These are phyloP conservation scores for Magnaporthiopsis incrustans DNA, from an alignment of 2,329 filamentous ascomycete genomes.

Conservation along the genomic window DNA sequence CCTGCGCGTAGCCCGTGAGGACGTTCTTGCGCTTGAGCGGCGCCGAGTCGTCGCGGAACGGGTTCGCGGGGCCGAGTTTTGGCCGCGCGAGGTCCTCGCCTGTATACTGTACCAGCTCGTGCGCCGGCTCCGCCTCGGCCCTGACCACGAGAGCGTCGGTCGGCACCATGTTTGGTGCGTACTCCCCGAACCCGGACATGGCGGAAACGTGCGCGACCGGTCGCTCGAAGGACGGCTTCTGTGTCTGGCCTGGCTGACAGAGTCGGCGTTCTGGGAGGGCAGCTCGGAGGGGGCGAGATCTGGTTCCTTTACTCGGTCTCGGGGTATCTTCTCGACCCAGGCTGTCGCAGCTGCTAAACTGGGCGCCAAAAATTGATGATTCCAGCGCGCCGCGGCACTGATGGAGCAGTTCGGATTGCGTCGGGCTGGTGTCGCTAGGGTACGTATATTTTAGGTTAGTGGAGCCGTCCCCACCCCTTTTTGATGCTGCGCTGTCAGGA, in stretches of 20 bases:
- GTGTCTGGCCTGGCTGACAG: background rate
- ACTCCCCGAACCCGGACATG: conserved; percentile 56
- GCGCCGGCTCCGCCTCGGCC: conserved; percentile 45
- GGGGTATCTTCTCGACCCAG: background rate
- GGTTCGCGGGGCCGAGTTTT: conserved; percentile 62
- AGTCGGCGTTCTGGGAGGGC: background rate
- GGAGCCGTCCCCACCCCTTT: background rate
- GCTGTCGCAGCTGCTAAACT: background rate
- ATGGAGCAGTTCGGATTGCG: too few species aligned
- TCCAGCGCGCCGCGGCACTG: background rate
- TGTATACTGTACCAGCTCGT: conserved; percentile 57
- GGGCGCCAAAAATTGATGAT: background rate
- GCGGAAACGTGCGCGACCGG: background rate
- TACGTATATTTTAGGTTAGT: background rate
- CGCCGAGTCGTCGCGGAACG: conserved; percentile 55
- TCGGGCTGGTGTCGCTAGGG: too few species aligned
- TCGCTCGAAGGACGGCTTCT: background rate
- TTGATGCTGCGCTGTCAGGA: background rate
- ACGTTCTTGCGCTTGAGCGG: conserved; percentile 70
- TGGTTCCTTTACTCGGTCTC: background rate
- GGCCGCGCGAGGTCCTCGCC: conserved; percentile 64
- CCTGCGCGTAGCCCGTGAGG: conserved; percentile 77
- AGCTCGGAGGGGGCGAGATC: background rate
- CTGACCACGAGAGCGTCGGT: conserved; percentile 56
- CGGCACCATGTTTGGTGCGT: conserved; percentile 58